These are phyloP conservation scores for Globisporangium middletonii DNA, from an alignment of 352 stramenopile species.

Conservation along the genomic window DNA sequence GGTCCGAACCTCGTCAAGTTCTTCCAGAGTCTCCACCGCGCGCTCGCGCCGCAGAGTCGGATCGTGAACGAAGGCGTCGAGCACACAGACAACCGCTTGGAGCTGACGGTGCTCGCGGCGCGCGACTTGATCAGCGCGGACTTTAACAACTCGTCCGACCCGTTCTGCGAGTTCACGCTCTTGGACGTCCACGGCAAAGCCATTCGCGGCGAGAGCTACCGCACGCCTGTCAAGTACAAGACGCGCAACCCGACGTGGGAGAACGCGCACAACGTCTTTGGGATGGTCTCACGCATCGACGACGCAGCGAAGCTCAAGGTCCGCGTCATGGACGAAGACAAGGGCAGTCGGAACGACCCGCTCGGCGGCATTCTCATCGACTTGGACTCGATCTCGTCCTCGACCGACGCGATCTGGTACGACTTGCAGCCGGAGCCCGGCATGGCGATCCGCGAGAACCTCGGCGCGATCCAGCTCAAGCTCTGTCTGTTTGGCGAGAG, in stretches of 20 bases:
- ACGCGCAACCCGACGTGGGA: slow-evolving; percentile 54
- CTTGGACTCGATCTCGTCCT: slow-evolving; percentile 40
- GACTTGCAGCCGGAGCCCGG: slow-evolving; percentile 31
- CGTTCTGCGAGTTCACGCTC: slow-evolving; percentile 54
- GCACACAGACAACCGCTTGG: slow-evolving; percentile 65
- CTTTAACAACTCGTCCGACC: slow-evolving; percentile 57
- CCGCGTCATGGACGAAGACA: slow-evolving; percentile 48
- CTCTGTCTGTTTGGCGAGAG: slow-evolving; percentile 57
- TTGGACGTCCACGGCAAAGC: slow-evolving; percentile 43
- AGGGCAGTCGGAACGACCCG: slow-evolving; percentile 44
- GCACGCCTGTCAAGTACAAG: slow-evolving; percentile 45
- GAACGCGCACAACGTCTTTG: slow-evolving; percentile 60
- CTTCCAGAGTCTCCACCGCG: slow-evolving; percentile 36
- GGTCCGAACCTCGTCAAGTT: slow-evolving; percentile 65
- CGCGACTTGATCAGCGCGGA: slow-evolving; percentile 47
- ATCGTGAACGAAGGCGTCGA: slow-evolving; percentile 41
- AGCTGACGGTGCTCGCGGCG: slow-evolving; percentile 49
- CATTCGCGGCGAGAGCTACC: slow-evolving; percentile 45
- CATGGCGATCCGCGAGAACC: slow-evolving; percentile 37
- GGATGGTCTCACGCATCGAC: slow-evolving; percentile 51
- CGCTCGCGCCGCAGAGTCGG: slow-evolving; percentile 27
- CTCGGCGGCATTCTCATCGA: slow-evolving; percentile 42
- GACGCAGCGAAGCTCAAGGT: slow-evolving; percentile 44
- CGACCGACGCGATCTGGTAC: slow-evolving; percentile 49
- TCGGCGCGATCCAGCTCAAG: slow-evolving; percentile 49